phyloP scores from a whole-genome alignment of 78 protist species.

The Protostelium mycophagum region DNA sequence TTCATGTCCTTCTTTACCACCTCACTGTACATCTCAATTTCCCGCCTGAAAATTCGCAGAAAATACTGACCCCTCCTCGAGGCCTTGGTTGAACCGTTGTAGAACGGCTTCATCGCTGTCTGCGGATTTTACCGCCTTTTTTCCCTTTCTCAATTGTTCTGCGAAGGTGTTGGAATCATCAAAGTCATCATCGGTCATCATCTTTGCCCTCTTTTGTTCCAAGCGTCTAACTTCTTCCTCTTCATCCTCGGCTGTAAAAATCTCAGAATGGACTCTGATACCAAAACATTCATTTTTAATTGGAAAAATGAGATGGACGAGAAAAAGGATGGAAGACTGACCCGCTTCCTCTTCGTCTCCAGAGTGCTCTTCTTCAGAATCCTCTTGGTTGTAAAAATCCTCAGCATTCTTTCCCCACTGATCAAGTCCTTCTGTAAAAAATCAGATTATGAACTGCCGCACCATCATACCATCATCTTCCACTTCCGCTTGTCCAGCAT shows the following conservation, averaged over 20 bases:
- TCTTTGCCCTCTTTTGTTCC: conserved; percentile 16
- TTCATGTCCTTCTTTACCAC: conserved; percentile 24
- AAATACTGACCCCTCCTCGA: too few species aligned
- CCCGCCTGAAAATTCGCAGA: neutral
- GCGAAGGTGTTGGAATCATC: conserved; percentile 16
- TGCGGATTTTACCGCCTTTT: conserved; percentile 3
- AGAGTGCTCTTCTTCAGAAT: conserved; percentile 3
- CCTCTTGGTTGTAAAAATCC: conserved; percentile 10
- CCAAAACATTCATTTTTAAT: too few species aligned
- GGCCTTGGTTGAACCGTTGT: conserved; percentile 28
- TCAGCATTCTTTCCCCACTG: conserved; percentile 39
- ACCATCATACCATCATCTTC: conserved; percentile 23
- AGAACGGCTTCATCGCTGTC: conserved; percentile 35
- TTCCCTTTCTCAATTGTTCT: conserved; percentile 6
- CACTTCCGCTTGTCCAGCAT: conserved; percentile 2
- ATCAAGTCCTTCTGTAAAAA: neutral
- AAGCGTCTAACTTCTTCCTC: conserved; percentile 30
- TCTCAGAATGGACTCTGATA: too few species aligned
- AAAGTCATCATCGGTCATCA: conserved; percentile 33
- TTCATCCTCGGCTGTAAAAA: neutral
- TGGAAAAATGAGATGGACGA: neutral
- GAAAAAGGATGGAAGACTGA: neutral
- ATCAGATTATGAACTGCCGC: conserved; percentile 7
- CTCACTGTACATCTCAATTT: conserved; percentile 16
- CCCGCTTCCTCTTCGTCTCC: conserved; percentile 36